Conservation (phyloP, 805 yeast genomes). For the Schwanniomyces occidentalis region DNA sequence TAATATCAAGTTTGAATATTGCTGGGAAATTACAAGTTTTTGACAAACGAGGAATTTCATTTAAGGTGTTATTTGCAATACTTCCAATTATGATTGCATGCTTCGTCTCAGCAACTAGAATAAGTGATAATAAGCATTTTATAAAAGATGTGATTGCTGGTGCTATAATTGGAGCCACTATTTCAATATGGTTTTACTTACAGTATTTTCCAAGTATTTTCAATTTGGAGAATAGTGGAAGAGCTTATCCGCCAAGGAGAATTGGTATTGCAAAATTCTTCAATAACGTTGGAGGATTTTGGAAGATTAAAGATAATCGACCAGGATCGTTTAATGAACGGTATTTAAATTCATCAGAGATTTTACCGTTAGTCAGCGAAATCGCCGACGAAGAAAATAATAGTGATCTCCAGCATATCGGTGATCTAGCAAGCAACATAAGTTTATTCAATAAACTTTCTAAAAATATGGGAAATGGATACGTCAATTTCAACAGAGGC, state of each 20-base stretch:
- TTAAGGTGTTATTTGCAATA: conserved; percentile 29
- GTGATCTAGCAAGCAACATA: conserved; percentile 7
- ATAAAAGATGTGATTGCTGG: conserved; percentile 42
- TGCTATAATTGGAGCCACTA: conserved; percentile 31
- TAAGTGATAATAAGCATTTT: conserved; percentile 51
- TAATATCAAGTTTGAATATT: conserved; percentile 32
- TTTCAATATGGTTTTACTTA: conserved; percentile 35
- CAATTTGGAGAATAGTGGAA: conserved; percentile 28
- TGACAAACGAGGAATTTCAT: conserved; percentile 34
- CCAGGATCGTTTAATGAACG: conserved; percentile 27
- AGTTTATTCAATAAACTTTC: conserved; percentile 4
- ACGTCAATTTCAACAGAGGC: conserved; percentile 1
- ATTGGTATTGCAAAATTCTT: conserved; percentile 24
- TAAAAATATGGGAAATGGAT: conserved; percentile 1
- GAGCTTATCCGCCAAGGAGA: conserved; percentile 47
- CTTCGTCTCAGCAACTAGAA: conserved; percentile 38
- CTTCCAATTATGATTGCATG: conserved; percentile 37
- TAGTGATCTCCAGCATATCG: not conserved
- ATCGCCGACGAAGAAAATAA: conserved; percentile 1
- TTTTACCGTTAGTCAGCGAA: conserved; percentile 4
- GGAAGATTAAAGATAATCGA: conserved; percentile 30
- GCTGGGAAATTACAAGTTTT: conserved; percentile 34
- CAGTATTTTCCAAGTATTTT: conserved; percentile 43
- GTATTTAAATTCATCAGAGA: conserved; percentile 12
- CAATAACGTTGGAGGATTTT: conserved; percentile 33